These are phyloP conservation scores for Gracilariopsis chorda DNA, from an alignment of 23 red algal species.

Conservation along the genomic window DNA sequence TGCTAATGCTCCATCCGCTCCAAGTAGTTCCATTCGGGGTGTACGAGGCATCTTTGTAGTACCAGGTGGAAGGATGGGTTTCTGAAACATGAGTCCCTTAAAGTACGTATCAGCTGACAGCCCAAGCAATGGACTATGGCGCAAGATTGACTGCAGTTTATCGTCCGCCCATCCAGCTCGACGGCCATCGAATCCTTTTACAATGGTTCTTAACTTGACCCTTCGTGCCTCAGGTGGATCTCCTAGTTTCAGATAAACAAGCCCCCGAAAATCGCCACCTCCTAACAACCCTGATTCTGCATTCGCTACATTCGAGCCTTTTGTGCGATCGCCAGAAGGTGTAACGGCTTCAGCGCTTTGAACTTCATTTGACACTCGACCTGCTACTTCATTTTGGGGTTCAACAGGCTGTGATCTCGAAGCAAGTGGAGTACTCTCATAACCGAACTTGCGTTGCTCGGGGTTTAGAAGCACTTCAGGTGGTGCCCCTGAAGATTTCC, in stretches of 20 bases:
- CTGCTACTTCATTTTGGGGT: not conserved
- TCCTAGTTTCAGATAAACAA: slow-evolving; percentile 53
- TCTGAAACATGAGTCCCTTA: slow-evolving; percentile 50
- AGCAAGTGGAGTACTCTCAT: not conserved
- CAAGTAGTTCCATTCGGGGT: slow-evolving; percentile 51
- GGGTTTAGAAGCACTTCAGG: slow-evolving; percentile 27
- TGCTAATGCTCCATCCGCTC: slow-evolving; percentile 59
- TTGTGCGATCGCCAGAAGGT: not conserved
- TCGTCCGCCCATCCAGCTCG: slow-evolving; percentile 41
- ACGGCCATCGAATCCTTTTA: slow-evolving; percentile 45
- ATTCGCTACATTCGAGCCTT: not conserved
- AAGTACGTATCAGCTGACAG: slow-evolving; percentile 53
- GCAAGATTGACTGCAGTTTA: not conserved
- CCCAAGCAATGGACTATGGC: slow-evolving; percentile 13
- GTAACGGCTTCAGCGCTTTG: not conserved
- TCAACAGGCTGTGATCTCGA: not conserved
- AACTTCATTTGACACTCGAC: not conserved
- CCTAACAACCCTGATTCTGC: not conserved
- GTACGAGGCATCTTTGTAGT: slow-evolving; percentile 13
- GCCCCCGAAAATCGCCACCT: slow-evolving; percentile 57
- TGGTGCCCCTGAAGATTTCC: slow-evolving; percentile 43
- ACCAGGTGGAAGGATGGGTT: slow-evolving; percentile 32
- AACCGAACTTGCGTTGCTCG: not conserved
- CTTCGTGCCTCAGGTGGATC: slow-evolving; percentile 62
- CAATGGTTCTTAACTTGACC: slow-evolving; percentile 52